These are phyloP conservation scores for Trichoderma sp. DNA, from an alignment of 2,329 filamentous ascomycete genomes.

Conservation along the genomic window DNA sequence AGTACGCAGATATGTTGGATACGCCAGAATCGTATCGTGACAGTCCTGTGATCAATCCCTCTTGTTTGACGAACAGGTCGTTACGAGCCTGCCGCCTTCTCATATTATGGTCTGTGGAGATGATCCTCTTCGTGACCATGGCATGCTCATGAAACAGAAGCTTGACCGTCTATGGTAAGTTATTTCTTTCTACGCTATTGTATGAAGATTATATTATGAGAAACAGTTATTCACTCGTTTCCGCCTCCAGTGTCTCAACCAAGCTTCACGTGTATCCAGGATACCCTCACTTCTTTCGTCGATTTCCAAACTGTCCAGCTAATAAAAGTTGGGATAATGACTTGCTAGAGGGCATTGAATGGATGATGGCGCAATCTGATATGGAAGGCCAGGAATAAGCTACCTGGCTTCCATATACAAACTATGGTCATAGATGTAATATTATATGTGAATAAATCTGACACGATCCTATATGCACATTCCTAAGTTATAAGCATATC, in stretches of 20 bases:
- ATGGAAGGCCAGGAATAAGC: neutral
- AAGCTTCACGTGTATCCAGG: neutral
- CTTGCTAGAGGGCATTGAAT: neutral
- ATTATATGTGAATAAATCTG: neutral
- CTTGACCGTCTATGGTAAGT: neutral
- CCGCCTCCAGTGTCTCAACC: neutral
- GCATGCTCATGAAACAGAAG: neutral
- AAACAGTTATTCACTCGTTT: neutral
- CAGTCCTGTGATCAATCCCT: neutral
- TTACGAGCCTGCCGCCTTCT: neutral
- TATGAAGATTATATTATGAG: neutral
- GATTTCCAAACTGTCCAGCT: neutral
- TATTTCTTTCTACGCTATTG: neutral
- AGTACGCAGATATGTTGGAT: neutral
- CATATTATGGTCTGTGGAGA: neutral
- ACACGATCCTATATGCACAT: too few species aligned
- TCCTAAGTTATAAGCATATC: too few species aligned
- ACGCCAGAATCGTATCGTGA: neutral
- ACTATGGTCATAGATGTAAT: neutral
- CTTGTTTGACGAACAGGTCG: neutral
- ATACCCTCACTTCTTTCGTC: neutral
- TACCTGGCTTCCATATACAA: neutral
- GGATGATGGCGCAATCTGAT: neutral
- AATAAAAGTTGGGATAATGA: neutral
- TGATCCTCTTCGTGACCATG: neutral